Base-by-base conservation (phyloP, 2,329 filamentous ascomycete species). In the Aureobasidium namibiae region DNA sequence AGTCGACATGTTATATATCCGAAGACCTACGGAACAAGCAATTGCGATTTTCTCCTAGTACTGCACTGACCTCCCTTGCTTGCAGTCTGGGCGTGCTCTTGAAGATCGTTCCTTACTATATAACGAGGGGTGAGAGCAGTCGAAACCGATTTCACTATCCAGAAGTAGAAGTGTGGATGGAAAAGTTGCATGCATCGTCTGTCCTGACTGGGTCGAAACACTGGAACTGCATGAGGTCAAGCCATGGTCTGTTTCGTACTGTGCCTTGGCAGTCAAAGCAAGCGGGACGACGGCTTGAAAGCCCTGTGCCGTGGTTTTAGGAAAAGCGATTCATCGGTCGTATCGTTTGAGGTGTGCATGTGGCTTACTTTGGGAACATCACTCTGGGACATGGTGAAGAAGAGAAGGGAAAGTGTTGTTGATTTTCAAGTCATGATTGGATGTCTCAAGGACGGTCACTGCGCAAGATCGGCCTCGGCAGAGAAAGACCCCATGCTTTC, bases 31-130 rank as follows among this genome's bases (percentile, higher is more conserved):
- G n/a, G 26, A n/a, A 50, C 49, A 36, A 54, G 52, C 39, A 23
- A 7, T 18, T 45, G 10, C 38, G 38, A 54, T 4, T 18, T 33
- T 44, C 33, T 31, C 18, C 21, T 36, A 42, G 5, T 26, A 21
- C 53, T 46, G 54, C 54, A 57, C 33, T 39, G 42, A 24, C 54
- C 14, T 29, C 42, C 54, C 54, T 57, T 57, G 54, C 54, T 57
- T 57, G 42, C 33, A 38, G 42, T 10, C 54, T 38, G 18, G 50
- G 50, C 50, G 29, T 57, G 24, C 14, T 34, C n/a, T 36, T 44
- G 18, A 13, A 26, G 13, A 24, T 33, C 24, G 42, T 29, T 31
- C 21, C n/a, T 23, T 45, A 10, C 50, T 38, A 24, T 29, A 42
- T n/a, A n/a, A 16, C 11, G 23, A 26, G 10, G 6, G 24, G 7